These are phyloP conservation scores for Mortierella sp. DNA, from an alignment of 371 early-diverging fungal genomes.

Conservation along the genomic window DNA sequence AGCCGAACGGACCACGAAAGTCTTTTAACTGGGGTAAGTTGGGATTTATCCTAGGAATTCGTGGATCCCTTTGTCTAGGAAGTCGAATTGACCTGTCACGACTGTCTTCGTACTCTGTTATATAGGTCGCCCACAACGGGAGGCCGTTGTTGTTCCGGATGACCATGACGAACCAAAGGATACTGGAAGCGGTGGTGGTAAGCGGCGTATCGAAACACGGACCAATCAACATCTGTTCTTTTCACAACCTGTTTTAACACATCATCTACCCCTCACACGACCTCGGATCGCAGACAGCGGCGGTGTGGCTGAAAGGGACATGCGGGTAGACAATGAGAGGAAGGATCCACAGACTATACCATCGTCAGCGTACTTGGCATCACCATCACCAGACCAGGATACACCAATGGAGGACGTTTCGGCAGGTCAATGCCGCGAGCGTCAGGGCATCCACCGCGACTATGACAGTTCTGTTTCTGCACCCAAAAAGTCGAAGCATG, in stretches of 20 bases:
- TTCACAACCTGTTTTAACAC: neutral
- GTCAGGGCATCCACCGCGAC: conserved; percentile 26
- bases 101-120: too few relatives aligned
- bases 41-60: neutral
- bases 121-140: conserved; percentile 18
- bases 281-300: neutral
- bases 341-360: neutral
- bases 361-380: neutral
- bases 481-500: conserved; percentile 12
- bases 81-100: too few relatives aligned
- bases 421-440: conserved; percentile 1
- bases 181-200: neutral
- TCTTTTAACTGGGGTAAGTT: conserved; percentile 27
- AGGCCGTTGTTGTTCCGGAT: conserved; percentile 3
- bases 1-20: conserved; percentile 12
- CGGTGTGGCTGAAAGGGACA: neutral
- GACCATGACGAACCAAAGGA: conserved; percentile 12
- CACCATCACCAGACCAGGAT: conserved; percentile 12
- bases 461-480: conserved; percentile 9
- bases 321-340: neutral
- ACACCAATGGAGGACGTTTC: conserved; percentile 10
- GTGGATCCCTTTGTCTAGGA: too few relatives aligned
- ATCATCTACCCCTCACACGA: too few relatives aligned
- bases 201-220: neutral
- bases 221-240: neutral